A percentile compares a stretch with the other conserved stretches of the same genome.
Conservation (phyloP, 495 filamentous ascomycete species). For the Xylaria castorea region DNA sequence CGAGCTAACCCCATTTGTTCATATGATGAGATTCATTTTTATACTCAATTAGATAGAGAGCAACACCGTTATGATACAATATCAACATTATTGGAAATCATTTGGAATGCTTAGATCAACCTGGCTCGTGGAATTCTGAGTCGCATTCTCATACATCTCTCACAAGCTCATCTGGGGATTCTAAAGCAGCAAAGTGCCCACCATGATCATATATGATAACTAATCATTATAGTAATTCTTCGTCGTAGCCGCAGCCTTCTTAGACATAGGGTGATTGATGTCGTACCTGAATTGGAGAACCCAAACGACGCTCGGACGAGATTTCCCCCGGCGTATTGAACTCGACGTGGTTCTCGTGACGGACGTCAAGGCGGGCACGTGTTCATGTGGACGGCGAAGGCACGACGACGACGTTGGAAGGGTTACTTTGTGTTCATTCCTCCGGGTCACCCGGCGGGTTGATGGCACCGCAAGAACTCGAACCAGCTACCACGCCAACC, state of each 20-base stretch:
- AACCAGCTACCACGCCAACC: not conserved
- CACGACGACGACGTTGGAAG: not conserved
- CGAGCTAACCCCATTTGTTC: not conserved
- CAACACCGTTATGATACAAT: not conserved
- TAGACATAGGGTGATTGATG: not conserved
- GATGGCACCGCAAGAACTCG: not conserved
- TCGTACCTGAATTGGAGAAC: not conserved
- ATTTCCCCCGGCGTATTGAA: not conserved
- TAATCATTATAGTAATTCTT: not conserved
- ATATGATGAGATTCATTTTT: not conserved
- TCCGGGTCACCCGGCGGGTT: not conserved
- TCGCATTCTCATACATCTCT: not conserved
- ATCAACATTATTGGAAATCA: not conserved
- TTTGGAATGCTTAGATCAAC: not conserved
- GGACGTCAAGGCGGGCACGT: too few species aligned
- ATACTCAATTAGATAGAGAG: not conserved
- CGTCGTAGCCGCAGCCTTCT: constrained; percentile 1
- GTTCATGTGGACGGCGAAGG: too few species aligned
- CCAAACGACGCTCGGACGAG: not conserved
- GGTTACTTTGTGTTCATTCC: not conserved
- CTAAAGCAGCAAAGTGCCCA: not conserved
- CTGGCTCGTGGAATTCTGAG: not conserved
- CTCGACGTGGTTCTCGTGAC: too few species aligned
- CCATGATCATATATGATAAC: not conserved
- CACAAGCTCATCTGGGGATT: not conserved